Evolutionary conservation across 352 stramenopile species (phyloP).

Genomic region (Phytophthora nicotianae): DNA sequence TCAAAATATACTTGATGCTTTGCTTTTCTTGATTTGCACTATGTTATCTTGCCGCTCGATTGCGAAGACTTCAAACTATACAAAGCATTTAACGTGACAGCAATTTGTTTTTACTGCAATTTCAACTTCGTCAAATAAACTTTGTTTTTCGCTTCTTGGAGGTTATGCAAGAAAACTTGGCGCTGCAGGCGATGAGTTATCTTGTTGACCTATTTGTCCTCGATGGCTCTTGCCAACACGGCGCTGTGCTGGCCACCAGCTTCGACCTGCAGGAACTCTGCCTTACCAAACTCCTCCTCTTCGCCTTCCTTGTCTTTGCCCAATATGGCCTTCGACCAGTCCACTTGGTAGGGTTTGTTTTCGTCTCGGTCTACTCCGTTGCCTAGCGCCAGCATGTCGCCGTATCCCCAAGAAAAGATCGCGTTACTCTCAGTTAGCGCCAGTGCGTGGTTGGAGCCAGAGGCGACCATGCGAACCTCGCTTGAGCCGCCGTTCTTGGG

Average conservation of each 20-base stretch:
- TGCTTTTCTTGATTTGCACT: neutral
- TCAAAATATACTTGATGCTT: conserved; percentile 15
- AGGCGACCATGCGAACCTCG: conserved; percentile 56
- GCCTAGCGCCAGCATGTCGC: conserved; percentile 91
- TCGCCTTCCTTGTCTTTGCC: conserved; percentile 26
- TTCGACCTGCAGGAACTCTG: conserved; percentile 75
- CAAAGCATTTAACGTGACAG: no score
- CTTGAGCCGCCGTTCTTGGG: conserved; percentile 33
- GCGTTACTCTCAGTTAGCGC: conserved; percentile 74
- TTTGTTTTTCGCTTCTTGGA: conserved; percentile 12
- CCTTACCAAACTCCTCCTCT: conserved; percentile 51
- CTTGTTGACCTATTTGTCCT: conserved; percentile 19
- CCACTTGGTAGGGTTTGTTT: conserved; percentile 60
- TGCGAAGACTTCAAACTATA: no score
- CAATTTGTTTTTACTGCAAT: neutral
- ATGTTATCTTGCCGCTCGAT: neutral
- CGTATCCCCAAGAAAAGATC: conserved; percentile 92
- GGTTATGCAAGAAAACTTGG: conserved; percentile 2
- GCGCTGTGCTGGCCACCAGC: conserved; percentile 90
- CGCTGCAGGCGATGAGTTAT: conserved; percentile 5
- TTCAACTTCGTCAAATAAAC: conserved; percentile 16
- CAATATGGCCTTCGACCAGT: conserved; percentile 63
- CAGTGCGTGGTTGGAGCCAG: conserved; percentile 90
- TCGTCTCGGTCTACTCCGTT: conserved; percentile 88
- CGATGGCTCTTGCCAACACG: conserved; percentile 55